Evolutionary conservation across 164 flowering plant species (phyloP), one percentile per base, ranked within the genome.

Genomic region (Chimonanthus salicifolius): DNA sequence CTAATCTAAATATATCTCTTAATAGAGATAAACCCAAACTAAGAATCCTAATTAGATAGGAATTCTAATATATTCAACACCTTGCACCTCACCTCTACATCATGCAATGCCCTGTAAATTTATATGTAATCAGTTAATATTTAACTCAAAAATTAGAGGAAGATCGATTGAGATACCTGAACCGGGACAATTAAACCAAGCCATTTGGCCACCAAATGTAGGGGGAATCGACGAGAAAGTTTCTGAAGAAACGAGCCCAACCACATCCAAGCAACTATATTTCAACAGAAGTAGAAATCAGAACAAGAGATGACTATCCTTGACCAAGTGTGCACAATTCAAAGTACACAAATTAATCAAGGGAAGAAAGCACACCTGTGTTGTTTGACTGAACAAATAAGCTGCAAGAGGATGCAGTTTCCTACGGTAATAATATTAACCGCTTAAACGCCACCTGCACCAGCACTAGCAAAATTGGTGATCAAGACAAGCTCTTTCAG

Each of bases 71-170:
- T 20, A 20, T 20, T 20, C 21, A 20, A 20, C 21, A 20, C 82
- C 71, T 83, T 85, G 1, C 78, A 75, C 70, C 90, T 76, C 1
- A 45, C 73, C 54, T 89, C 90, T 4, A 43, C 70, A 21, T 89
- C 94, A 66, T 89, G 91, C 76, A 89, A 64, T 49, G 94, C 89
- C 79, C 91, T 84, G 71, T 46, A 79, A 44, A 21, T 21, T 7
- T 20, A 68, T 33, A 64, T 7, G 45, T 33, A 15, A 6, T 2
- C 7, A 13, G 43, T 11, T 2, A 46, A 4, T n/a, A 44, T 47
- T 45, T 7, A 7, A 13, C 1, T 33, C 33, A 33, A 1, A 33
- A 33, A 33, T 21, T 45, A 64, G 67, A 64, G 67, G 33, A 47
- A 64, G 58, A 69, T 49, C 7, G 58, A 49, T 46, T 47, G 47